These are phyloP conservation scores for Naegleria gruberi DNA, from an alignment of 208 protist genomes.

Conservation along the genomic window DNA sequence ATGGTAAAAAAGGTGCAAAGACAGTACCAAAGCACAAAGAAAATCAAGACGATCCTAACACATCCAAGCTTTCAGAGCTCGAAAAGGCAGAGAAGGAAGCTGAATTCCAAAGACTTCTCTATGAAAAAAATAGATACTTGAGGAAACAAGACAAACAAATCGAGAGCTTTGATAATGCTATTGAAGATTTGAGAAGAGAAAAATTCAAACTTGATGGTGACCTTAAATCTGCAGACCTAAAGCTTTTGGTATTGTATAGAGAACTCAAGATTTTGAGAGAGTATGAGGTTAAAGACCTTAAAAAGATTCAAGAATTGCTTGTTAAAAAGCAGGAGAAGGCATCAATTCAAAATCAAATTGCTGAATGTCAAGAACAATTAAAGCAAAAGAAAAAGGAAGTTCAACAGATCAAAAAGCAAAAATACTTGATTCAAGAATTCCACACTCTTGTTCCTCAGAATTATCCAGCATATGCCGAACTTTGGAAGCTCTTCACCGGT, in stretches of 20 bases:
- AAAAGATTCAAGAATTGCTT: neutral
- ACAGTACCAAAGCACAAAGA: neutral
- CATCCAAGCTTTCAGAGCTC: slow-evolving; percentile 25
- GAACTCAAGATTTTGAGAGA: slow-evolving; percentile 86
- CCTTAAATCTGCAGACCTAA: slow-evolving; percentile 78
- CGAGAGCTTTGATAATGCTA: slow-evolving; percentile 58
- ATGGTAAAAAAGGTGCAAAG: neutral
- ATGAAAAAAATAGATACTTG: slow-evolving; percentile 57
- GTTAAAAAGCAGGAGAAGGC: slow-evolving; percentile 33
- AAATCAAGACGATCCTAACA: slow-evolving; percentile 20
- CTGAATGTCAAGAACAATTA: slow-evolving; percentile 41
- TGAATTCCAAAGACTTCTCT: slow-evolving; percentile 43
- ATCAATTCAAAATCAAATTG: slow-evolving; percentile 36
- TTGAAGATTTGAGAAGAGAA: slow-evolving; percentile 63
- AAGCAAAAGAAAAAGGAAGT: slow-evolving; percentile 38
- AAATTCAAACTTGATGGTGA: slow-evolving; percentile 77
- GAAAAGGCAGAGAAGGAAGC: slow-evolving; percentile 37
- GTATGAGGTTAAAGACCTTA: slow-evolving; percentile 74
- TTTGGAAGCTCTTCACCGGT: slow-evolving; percentile 43
- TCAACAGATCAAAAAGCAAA: slow-evolving; percentile 28
- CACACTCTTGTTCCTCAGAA: slow-evolving; percentile 34
- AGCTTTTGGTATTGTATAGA: slow-evolving; percentile 76
- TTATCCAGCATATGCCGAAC: slow-evolving; percentile 30
- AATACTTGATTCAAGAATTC: slow-evolving; percentile 42
- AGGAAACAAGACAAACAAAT: slow-evolving; percentile 47